phyloP scores from a whole-genome alignment of 78 protist genomes.

The Kipferlia bialata region DNA sequence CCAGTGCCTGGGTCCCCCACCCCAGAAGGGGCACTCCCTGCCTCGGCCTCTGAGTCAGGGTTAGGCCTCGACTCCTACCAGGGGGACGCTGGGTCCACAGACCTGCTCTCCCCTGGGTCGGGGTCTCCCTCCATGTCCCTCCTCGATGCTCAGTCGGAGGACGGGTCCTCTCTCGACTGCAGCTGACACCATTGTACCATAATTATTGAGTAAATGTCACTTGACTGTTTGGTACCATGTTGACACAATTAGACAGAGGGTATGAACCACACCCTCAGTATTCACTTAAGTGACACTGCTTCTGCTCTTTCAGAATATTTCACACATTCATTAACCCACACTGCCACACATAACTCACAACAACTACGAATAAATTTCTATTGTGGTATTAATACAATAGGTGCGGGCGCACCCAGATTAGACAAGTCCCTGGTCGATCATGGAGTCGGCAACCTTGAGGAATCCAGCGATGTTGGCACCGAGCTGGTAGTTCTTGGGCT shows the following conservation, averaged over 20 bases:
- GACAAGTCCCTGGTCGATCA: constrained; percentile 36
- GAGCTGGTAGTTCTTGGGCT: constrained; percentile 1
- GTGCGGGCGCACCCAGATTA: neutral
- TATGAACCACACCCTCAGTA: no score
- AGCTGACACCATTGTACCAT: neutral
- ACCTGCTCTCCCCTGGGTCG: neutral
- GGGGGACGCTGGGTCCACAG: neutral
- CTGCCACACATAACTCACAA: neutral
- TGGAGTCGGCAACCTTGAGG: constrained; percentile 49
- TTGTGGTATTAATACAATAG: neutral
- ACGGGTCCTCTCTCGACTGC: neutral
- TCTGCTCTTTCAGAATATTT: no score
- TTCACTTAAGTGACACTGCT: no score
- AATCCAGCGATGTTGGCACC: constrained; percentile 65
- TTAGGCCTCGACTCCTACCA: no score
- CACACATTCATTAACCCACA: neutral
- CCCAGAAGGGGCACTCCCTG: no score
- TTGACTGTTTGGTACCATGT: no score
- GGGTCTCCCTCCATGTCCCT: neutral
- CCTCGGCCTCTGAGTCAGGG: no score
- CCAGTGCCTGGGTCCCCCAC: no score
- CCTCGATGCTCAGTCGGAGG: neutral
- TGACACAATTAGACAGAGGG: neutral
- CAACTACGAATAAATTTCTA: neutral
- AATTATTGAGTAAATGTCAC: no score